These are phyloP conservation scores for Paraurostyla sp. DNA, from an alignment of 73 alveolate genomes.

Conservation along the genomic window DNA sequence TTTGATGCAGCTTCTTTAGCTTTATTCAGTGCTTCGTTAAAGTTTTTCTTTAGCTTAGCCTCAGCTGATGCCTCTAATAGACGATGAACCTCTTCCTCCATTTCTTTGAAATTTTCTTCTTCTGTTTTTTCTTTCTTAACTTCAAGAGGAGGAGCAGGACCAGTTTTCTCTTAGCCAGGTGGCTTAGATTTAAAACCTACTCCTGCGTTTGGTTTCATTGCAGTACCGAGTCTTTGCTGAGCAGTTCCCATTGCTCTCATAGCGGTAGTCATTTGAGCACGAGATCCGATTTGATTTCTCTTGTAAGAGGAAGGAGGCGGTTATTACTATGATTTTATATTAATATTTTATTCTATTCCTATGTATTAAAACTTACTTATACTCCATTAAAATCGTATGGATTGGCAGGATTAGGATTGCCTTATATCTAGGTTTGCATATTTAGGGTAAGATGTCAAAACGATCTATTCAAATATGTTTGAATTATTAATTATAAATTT, in stretches of 20 bases:
- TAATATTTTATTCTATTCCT: background rate
- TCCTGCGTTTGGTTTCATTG: slow-evolving; percentile 67
- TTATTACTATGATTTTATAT: background rate
- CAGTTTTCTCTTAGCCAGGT: slow-evolving; percentile 6
- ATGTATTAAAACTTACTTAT: background rate
- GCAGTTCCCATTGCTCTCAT: slow-evolving; percentile 72
- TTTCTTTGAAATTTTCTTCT: slow-evolving; percentile 80
- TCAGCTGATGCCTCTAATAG: slow-evolving; percentile 81
- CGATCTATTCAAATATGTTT: too few relatives aligned
- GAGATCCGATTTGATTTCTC: slow-evolving; percentile 47
- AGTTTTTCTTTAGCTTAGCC: slow-evolving; percentile 71
- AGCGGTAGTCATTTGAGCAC: slow-evolving; percentile 70
- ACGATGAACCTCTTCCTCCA: slow-evolving; percentile 82
- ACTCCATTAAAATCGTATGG: slow-evolving; percentile 71
- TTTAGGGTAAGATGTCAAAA: too few relatives aligned
- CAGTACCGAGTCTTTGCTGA: slow-evolving; percentile 72
- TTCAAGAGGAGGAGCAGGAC: slow-evolving; percentile 75
- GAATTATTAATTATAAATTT: too few relatives aligned
- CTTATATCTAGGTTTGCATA: too few relatives aligned
- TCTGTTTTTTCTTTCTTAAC: slow-evolving; percentile 52
- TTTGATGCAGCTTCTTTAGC: slow-evolving; percentile 89
- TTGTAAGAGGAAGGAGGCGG: slow-evolving; percentile 78
- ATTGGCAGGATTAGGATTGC: slow-evolving; percentile 43
- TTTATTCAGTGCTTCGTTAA: slow-evolving; percentile 80
- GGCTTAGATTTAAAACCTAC: slow-evolving; percentile 71